Evolutionary conservation across 805 yeast species (phyloP).

Genomic region (Saturnispora ahearnii): DNA sequence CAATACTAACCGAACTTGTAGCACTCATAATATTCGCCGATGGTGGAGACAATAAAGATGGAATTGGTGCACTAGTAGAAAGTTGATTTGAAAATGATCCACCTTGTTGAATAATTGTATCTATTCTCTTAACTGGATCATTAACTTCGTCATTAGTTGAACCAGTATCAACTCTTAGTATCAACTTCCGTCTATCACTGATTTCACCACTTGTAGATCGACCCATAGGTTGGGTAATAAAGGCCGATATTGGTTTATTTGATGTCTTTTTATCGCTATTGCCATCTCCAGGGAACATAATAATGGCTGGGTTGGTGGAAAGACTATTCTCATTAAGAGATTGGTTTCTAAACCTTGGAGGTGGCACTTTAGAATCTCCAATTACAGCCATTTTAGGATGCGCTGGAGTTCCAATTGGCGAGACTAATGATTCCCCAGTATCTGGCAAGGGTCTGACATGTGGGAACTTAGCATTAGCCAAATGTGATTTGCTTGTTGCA

Average conservation of each 20-base stretch:
- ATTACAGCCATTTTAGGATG: slow-evolving; percentile 21
- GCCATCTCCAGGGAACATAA: slow-evolving; percentile 38
- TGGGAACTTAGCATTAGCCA: not conserved
- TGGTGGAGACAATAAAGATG: not conserved
- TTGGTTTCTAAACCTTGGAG: slow-evolving; percentile 20
- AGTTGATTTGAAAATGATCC: not conserved
- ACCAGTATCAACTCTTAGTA: not conserved
- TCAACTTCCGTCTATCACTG: not conserved
- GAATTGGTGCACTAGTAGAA: slow-evolving; percentile 3
- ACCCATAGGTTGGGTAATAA: not conserved
- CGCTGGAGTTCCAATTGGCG: slow-evolving; percentile 1
- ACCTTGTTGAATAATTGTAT: not conserved
- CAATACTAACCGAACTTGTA: not conserved
- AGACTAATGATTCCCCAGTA: not conserved
- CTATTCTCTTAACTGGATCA: not conserved
- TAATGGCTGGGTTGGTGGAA: slow-evolving; percentile 33
- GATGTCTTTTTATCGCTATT: slow-evolving; percentile 8
- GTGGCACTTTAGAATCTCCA: slow-evolving; percentile 25
- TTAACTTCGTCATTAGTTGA: not conserved
- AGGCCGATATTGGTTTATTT: not conserved
- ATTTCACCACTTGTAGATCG: not conserved
- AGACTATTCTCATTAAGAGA: slow-evolving; percentile 5
- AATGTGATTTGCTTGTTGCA: not conserved
- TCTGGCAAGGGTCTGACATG: not conserved
- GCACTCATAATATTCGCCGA: not conserved